Percentiles rank a stretch among this genome's conserved stretches.
phyloP scores from a whole-genome alignment of 805 yeast genomes.

The Cyberlindnera suaveolens region DNA sequence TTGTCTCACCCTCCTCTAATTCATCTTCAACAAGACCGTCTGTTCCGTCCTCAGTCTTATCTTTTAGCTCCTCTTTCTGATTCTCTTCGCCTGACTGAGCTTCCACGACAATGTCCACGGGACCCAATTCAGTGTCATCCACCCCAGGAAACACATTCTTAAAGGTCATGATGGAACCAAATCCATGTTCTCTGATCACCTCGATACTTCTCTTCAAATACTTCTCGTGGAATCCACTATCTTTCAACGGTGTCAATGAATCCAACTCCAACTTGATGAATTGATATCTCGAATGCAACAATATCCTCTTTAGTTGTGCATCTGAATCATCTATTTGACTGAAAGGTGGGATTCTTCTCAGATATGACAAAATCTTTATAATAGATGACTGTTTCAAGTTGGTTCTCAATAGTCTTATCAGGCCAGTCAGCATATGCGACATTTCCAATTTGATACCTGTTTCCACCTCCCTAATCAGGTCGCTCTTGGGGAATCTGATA shows the following conservation, averaged over 20 bases:
- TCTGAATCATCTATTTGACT: constrained; percentile 23
- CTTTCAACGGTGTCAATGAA: constrained; percentile 48
- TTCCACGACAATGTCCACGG: constrained; percentile 4
- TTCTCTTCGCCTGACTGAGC: background rate
- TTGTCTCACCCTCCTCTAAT: background rate
- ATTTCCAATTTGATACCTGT: constrained; percentile 50
- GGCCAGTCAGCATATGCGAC: constrained; percentile 60
- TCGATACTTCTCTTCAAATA: constrained; percentile 78
- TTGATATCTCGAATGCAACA: constrained; percentile 59
- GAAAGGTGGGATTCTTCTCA: constrained; percentile 60
- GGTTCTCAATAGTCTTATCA: constrained; percentile 64
- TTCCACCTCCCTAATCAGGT: constrained; percentile 45
- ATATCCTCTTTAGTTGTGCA: constrained; percentile 45
- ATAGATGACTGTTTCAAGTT: constrained; percentile 74
- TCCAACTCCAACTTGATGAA: constrained; percentile 60
- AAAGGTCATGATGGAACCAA: constrained; percentile 63
- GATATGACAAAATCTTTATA: constrained; percentile 70
- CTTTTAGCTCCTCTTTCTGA: constrained; percentile 1
- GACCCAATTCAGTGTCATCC: constrained; percentile 18
- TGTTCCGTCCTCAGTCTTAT: background rate
- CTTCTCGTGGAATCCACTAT: constrained; percentile 45
- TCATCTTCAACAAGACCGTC: background rate
- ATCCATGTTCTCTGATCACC: constrained; percentile 76
- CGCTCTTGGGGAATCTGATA: constrained; percentile 60
- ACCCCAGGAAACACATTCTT: constrained; percentile 51